A percentile compares a stretch with the other conserved stretches of the same genome.
Evolutionary conservation across 2,329 filamentous ascomycete species (phyloP).

Genomic region (Epichloe sibirici): DNA sequence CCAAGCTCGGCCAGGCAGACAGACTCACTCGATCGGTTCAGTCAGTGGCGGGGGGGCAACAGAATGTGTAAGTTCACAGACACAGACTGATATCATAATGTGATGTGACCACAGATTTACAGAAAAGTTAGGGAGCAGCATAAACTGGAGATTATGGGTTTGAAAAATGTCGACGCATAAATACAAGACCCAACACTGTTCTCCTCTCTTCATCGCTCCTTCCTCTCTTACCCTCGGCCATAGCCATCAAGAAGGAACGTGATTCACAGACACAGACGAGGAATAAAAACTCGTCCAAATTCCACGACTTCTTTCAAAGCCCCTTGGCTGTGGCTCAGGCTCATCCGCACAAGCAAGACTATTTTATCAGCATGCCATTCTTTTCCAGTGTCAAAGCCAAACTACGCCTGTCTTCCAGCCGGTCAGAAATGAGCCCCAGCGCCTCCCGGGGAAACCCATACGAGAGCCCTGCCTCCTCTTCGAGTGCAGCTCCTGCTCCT

Average conservation of each 20-base stretch:
- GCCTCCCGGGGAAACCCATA: background rate
- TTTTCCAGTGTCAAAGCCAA: background rate
- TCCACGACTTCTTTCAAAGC: background rate
- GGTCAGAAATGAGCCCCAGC: background rate
- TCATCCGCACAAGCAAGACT: too few relatives aligned
- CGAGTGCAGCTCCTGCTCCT: background rate
- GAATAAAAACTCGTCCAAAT: background rate
- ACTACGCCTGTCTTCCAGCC: background rate
- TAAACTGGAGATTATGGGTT: background rate
- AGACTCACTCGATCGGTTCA: too few relatives aligned
- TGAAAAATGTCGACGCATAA: too few relatives aligned
- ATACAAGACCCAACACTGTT: too few relatives aligned
- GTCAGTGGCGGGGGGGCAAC: too few relatives aligned
- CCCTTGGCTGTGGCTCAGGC: too few relatives aligned
- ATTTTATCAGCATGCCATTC: background rate
- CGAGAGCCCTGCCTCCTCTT: background rate
- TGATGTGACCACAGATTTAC: background rate
- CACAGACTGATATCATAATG: too few relatives aligned
- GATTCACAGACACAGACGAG: background rate
- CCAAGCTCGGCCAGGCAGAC: background rate
- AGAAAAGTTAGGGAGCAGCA: background rate
- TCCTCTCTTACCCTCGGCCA: too few relatives aligned
- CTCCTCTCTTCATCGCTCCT: too few relatives aligned
- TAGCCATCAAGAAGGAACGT: too few relatives aligned
- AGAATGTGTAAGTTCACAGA: too few relatives aligned